These are phyloP conservation scores for Ogataea naganishii DNA, from an alignment of 805 yeast genomes.

Conservation along the genomic window DNA sequence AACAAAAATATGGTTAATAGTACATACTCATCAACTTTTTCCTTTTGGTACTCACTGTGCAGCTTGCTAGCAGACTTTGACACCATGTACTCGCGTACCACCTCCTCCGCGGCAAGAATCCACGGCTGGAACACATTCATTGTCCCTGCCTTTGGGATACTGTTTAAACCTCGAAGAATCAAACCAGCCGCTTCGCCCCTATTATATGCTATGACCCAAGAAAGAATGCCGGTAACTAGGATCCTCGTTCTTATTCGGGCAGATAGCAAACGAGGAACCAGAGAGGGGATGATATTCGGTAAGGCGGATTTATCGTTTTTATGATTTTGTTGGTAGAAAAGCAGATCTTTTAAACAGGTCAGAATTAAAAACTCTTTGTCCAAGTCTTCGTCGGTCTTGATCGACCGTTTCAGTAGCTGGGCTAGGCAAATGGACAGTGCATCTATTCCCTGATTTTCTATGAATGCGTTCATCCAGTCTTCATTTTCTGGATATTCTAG, in stretches of 20 bases:
- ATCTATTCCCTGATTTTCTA: slow-evolving; percentile 74
- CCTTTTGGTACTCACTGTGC: slow-evolving; percentile 9
- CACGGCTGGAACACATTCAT: background rate
- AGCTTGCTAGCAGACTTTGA: slow-evolving; percentile 5
- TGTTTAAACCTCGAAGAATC: slow-evolving; percentile 7
- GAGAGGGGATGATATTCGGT: slow-evolving; percentile 42
- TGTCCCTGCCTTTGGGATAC: background rate
- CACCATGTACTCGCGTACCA: background rate
- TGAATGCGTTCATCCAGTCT: slow-evolving; percentile 71
- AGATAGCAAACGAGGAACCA: slow-evolving; percentile 67
- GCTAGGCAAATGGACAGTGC: slow-evolving; percentile 63
- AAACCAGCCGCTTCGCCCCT: slow-evolving; percentile 9
- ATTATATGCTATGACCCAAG: slow-evolving; percentile 29
- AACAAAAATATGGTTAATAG: slow-evolving; percentile 63
- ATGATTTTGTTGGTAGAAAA: slow-evolving; percentile 56
- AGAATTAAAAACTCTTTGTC: slow-evolving; percentile 73
- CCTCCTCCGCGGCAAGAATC: background rate
- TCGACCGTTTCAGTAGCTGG: slow-evolving; percentile 32
- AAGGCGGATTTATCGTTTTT: slow-evolving; percentile 46
- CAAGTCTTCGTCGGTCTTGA: slow-evolving; percentile 36
- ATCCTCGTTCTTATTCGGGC: slow-evolving; percentile 69
- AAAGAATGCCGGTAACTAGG: slow-evolving; percentile 70
- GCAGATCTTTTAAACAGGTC: slow-evolving; percentile 66
- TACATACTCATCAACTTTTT: slow-evolving; percentile 45
- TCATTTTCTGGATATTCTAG: slow-evolving; percentile 7